phyloP scores from a whole-genome alignment of 2,329 filamentous ascomycete genomes.

The Elsinoe ampelina region DNA sequence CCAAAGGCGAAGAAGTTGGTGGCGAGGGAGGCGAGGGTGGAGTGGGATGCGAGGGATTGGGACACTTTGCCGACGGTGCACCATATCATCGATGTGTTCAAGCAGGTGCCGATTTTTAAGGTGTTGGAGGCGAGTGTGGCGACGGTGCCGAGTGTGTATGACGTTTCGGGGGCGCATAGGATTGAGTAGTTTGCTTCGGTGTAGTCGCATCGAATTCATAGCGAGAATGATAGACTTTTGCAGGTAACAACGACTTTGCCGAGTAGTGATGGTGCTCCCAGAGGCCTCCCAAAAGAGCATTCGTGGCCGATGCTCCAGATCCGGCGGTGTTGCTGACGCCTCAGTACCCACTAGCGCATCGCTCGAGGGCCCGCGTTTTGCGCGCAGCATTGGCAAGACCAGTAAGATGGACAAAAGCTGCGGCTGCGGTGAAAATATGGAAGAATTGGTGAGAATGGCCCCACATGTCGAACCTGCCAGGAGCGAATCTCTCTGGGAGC shows the following conservation, averaged over 20 bases:
- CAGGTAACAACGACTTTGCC: not conserved
- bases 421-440: conserved; percentile 72
- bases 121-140: conserved; percentile 48
- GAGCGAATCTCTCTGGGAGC: conserved; percentile 70
- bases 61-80: conserved; percentile 51
- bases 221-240: not conserved
- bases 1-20: conserved; percentile 26
- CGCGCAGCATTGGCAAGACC: not conserved
- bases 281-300: no score
- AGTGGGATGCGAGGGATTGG: conserved; percentile 44
- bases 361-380: not conserved
- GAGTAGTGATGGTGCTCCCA: no score
- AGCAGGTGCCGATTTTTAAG: conserved; percentile 49
- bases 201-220: not conserved
- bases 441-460: conserved; percentile 95
- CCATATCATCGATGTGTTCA: conserved; percentile 44
- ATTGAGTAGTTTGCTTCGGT: conserved; percentile 17
- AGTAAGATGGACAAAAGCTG: conserved; percentile 53
- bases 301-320: no score
- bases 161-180: conserved; percentile 32
- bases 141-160: conserved; percentile 45
- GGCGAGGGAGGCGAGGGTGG: conserved; percentile 36
- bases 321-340: no score
- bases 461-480: conserved; percentile 78
- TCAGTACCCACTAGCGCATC: not conserved